phyloP scores from a whole-genome alignment of 192 early-diverging fungal species.

The Gorgonomyces haynaldii region DNA sequence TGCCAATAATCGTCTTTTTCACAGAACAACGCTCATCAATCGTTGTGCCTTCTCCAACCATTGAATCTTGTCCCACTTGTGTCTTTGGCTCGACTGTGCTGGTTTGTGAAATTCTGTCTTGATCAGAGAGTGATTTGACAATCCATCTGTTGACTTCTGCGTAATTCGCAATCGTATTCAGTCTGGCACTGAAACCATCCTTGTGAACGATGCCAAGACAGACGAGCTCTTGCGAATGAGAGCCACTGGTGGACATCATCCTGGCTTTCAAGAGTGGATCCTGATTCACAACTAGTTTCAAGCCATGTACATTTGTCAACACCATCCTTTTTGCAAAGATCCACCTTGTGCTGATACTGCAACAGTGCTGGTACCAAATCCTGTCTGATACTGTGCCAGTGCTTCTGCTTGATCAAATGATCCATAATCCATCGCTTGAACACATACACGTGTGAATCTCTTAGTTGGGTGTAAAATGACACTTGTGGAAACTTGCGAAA shows the following conservation, averaged over 20 bases:
- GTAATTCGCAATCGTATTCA: constrained; percentile 71
- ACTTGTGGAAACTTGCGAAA: constrained; percentile 69
- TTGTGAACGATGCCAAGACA: constrained; percentile 31
- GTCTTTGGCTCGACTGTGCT: constrained; percentile 56
- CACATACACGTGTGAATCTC: constrained; percentile 87
- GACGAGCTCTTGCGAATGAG: constrained; percentile 12
- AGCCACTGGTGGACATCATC: neutral
- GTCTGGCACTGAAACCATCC: constrained; percentile 67
- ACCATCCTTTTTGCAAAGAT: constrained; percentile 52
- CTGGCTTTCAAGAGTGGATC: constrained; percentile 8
- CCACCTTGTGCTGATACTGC: constrained; percentile 67
- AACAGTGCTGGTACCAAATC: constrained; percentile 82
- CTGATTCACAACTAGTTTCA: neutral
- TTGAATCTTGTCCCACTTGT: constrained; percentile 79
- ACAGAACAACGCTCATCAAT: constrained; percentile 87
- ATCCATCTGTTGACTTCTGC: constrained; percentile 69
- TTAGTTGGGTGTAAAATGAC: constrained; percentile 65
- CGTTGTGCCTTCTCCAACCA: constrained; percentile 80
- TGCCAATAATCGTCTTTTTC: constrained; percentile 86
- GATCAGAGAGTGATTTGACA: constrained; percentile 14
- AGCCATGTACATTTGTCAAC: constrained; percentile 26
- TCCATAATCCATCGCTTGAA: constrained; percentile 91
- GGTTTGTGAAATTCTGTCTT: constrained; percentile 51
- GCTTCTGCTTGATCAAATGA: constrained; percentile 50
- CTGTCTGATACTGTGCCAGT: constrained; percentile 58